phyloP scores from a whole-genome alignment of 75 land plant genomes.

The Picea glauca region DNA sequence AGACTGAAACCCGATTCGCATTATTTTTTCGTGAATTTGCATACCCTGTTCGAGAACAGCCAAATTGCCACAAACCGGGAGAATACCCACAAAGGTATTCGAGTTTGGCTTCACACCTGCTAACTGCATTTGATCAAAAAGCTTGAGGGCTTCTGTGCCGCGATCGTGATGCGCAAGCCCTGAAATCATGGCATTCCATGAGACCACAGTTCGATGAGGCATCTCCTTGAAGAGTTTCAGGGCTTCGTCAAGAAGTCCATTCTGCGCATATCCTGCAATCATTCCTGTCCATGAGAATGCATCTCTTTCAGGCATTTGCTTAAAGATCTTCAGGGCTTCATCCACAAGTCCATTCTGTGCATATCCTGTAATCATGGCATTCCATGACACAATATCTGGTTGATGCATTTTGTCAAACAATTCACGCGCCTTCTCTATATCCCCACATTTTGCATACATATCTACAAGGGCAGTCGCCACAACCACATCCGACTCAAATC shows the following conservation, averaged over 20 bases:
- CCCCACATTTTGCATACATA: slow-evolving; percentile 57
- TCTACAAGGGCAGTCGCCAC: slow-evolving; percentile 46
- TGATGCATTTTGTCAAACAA: slow-evolving; percentile 33
- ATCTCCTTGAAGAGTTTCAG: slow-evolving; percentile 23
- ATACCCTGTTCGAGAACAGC: slow-evolving; percentile 41
- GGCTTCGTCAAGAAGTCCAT: slow-evolving; percentile 44
- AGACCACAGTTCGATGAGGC: slow-evolving; percentile 7
- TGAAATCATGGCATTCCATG: slow-evolving; percentile 56
- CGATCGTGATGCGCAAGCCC: slow-evolving; percentile 41
- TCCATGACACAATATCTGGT: slow-evolving; percentile 52
- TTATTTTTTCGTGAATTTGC: slow-evolving; percentile 29
- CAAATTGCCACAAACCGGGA: slow-evolving; percentile 37
- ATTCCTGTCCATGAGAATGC: neutral
- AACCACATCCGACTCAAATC: slow-evolving; percentile 30
- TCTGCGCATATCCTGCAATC: slow-evolving; percentile 34
- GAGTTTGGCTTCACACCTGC: slow-evolving; percentile 30
- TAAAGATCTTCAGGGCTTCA: neutral
- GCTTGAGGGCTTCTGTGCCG: slow-evolving; percentile 44
- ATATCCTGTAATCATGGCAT: slow-evolving; percentile 54
- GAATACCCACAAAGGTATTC: slow-evolving; percentile 34
- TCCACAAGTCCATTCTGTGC: slow-evolving; percentile 43
- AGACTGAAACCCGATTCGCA: slow-evolving; percentile 45
- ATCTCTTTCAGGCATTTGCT: neutral
- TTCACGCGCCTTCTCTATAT: slow-evolving; percentile 35
- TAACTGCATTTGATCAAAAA: slow-evolving; percentile 30